These are phyloP conservation scores for Boletus vermiculosoides DNA, from an alignment of 768 basidiomycete genomes.

Conservation along the genomic window DNA sequence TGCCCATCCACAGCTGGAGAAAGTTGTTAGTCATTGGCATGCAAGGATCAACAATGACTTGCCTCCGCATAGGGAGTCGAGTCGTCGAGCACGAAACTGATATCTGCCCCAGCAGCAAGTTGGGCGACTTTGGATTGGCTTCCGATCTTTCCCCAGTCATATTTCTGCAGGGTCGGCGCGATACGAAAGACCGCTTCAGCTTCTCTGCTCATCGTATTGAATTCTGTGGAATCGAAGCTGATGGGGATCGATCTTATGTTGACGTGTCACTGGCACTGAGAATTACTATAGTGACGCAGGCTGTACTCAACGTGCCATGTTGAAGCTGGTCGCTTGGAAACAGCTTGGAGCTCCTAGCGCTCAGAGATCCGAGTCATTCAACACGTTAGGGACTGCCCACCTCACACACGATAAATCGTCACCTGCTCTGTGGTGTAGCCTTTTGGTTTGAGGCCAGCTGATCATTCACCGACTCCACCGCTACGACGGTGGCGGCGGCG, in stretches of 20 bases:
- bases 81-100: slow-evolving; percentile 69
- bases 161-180: slow-evolving; percentile 79
- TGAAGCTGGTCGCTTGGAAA: neutral
- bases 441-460: neutral
- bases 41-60: slow-evolving; percentile 24
- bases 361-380: neutral
- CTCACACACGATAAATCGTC: neutral
- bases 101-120: slow-evolving; percentile 59
- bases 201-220: slow-evolving; percentile 26
- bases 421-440: neutral
- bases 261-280: neutral
- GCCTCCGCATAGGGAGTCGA: slow-evolving; percentile 91
- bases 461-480: neutral
- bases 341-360: neutral
- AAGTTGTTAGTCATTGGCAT: slow-evolving; percentile 3
- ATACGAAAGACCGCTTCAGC: slow-evolving; percentile 67
- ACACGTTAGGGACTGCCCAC: neutral
- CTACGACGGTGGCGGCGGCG: neutral
- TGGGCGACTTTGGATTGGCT: slow-evolving; percentile 83
- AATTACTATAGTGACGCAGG: neutral
- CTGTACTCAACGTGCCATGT: neutral
- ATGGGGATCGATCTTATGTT: neutral
- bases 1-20: slow-evolving; percentile 96
- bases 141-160: slow-evolving; percentile 95
- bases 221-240: neutral